Evolutionary conservation across 179 eudicot species (phyloP), one percentile per base, ranked within the genome.

Genomic region (Nepenthes alata): DNA sequence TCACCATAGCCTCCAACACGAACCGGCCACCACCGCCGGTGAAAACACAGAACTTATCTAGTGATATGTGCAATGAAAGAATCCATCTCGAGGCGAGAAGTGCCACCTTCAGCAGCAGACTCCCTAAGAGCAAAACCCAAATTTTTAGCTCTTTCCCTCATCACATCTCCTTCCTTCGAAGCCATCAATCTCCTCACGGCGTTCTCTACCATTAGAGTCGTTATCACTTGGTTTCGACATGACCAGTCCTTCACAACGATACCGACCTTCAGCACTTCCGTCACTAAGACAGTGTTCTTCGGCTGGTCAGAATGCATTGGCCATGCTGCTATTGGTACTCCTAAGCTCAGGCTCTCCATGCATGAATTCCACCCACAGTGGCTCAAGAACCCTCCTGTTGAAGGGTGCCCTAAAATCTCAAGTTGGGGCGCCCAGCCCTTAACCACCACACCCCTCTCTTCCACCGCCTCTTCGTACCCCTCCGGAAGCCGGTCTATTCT

Each of bases 301-400:
- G 87, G 85, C 60, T 87, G 95, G 48, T 86, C 94, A 1, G 82
- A 82, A 47, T 87, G 95, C 78, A 84, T 80, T 0, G 90, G 90
- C 90, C 90, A 87, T 15, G 94, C 78, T 0, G 80, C 85, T 1
- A 89, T 71, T 1, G 96, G 85, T 34, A 86, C 88, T 3, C 96
- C 94, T 81, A 75, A 61, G 41, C 68, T 65, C 2, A 88, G 39
- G 11, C 88, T 82, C 63, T 88, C 96, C 37, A 81, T 50, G 53
- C 94, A 83, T 5, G 95, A 86, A 62, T 84, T 86, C 94, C 96
- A 83, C 6, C 96, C 90, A 62, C 94, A 86, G 53, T 88, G 88
- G 67, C 81, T 86, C 78, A 84, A 72, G 62, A 88, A 88, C 45
- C 85, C 94, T 0, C 94, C 90, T 0, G 69, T 77, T 0, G 91